Evolutionary conservation across 768 basidiomycete species (phyloP), one percentile per base, ranked within the genome.

Genomic region (Tubosaeta brunneosetosa): DNA sequence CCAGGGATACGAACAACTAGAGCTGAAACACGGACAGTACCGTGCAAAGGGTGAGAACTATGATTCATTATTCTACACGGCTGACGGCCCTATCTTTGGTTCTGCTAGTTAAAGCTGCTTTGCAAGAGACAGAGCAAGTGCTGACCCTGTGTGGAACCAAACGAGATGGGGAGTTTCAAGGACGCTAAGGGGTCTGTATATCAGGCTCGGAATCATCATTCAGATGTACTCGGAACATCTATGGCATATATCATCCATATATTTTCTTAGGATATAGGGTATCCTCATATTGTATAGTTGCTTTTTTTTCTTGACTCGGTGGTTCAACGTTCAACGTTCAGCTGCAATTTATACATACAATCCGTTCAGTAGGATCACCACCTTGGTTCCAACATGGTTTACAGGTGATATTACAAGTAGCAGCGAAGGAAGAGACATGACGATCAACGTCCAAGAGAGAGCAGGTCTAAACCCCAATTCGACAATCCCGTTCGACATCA

Each of bases 81-180:
- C 47, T 65, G 27, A 66, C 9, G 43, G 49, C 27, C 26, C 33
- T 40, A 19, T 43, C 26, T 36, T 55, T 22, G 14, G 34, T 37
- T 27, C 55, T 11, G 16, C 9, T 51, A 77, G 77, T 77, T 11
- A 63, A 73, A 52, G 62, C 71, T 17, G 72, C 71, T 33, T 52
- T 77, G 26, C 75, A 77, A 44, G 77, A 77, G 62, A 73, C 74
- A 6, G 72, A 74, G 46, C 74, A 71, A 38, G 74, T 77, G 49
- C 65, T 77, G 41, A 63, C 63, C 42, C 65, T 78, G 8, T 78
- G 77, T 56, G 72, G 73, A 60, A 73, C 73, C 50, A 78, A 75
- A 58, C 72, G 76, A 44, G 70, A 74, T 51, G 66, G 40, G 66
- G 57, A 57, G 34, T 34, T 49, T 16, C 29, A 51, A 44, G 17